A percentile compares a stretch with the other conserved stretches of the same genome.
Conservation (phyloP, 306 rosid species). For the Medicago arabica region DNA sequence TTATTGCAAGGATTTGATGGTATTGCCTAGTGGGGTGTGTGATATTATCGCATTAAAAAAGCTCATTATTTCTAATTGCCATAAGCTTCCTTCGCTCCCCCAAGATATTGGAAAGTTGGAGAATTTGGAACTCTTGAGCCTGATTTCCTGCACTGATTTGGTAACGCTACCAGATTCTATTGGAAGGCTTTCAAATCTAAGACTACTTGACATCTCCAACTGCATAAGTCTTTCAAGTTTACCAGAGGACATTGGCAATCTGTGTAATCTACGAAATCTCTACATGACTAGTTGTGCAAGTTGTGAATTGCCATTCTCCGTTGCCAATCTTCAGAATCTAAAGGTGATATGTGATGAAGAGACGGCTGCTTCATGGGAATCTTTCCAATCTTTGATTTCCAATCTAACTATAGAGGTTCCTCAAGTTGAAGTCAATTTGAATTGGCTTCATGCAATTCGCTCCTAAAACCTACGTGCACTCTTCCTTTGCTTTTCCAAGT, state of each 20-base stretch:
- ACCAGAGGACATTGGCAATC: slow-evolving; percentile 56
- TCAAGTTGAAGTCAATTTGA: slow-evolving; percentile 53
- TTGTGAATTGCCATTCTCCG: slow-evolving; percentile 50
- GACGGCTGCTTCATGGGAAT: slow-evolving; percentile 54
- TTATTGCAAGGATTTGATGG: slow-evolving; percentile 55
- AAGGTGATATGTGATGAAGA: slow-evolving; percentile 69
- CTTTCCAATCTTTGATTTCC: slow-evolving; percentile 35
- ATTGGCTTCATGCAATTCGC: slow-evolving; percentile 60
- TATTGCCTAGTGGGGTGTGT: slow-evolving; percentile 53
- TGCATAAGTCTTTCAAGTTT: slow-evolving; percentile 59
- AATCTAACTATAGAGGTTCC: slow-evolving; percentile 43
- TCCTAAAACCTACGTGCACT: slow-evolving; percentile 8
- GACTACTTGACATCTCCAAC: slow-evolving; percentile 59
- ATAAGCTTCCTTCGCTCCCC: slow-evolving; percentile 55
- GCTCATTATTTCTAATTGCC: slow-evolving; percentile 67
- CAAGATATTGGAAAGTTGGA: slow-evolving; percentile 50
- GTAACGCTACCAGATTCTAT: slow-evolving; percentile 52
- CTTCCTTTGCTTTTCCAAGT: background rate
- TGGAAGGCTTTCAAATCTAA: slow-evolving; percentile 42
- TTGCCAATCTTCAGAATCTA: slow-evolving; percentile 46
- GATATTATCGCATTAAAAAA: slow-evolving; percentile 47
- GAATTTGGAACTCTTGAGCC: slow-evolving; percentile 58
- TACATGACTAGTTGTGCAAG: slow-evolving; percentile 58
- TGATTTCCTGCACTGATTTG: slow-evolving; percentile 65
- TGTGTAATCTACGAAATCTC: slow-evolving; percentile 48